Evolutionary conservation across 805 yeast species (phyloP), one percentile per base, ranked within the genome.

Genomic region (Kuraishia borneana): DNA sequence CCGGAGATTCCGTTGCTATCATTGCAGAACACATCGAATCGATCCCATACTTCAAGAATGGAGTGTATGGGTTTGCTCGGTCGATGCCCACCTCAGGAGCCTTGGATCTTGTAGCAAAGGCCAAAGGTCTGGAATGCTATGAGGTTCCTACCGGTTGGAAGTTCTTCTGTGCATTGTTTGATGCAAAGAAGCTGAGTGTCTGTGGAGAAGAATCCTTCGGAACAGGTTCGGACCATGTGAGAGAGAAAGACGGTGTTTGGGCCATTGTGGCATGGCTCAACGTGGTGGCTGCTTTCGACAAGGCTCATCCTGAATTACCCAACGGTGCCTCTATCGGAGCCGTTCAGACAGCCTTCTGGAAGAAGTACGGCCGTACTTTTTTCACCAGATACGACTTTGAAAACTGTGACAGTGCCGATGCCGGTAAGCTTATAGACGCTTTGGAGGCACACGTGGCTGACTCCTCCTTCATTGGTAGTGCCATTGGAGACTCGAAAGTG

Each of bases 141-240:
- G 98, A 92, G 60, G 97, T 92, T 5, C 98, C 98, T 36, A 89
- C 98, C 14, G 98, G 97, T 23, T 89, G 98, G 98, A 89, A 89
- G 61, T 89, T 89, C 56, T 89, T 89, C 72, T 88, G 97, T 61
- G 89, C 95, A 4, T 63, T 89, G 44, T 89, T 89, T 50, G 98
- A 89, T 54, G 88, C 94, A 26, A 75, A 84, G 50, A 88, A 87
- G 61, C 70, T 89, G 47, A 83, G 95, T 39, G 89, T 89, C 52
- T 89, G 98, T 61, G 98, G 98, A 47, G 98, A 89, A 61, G 98
- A 89, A 63, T 81, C 94, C 21, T 89, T 89, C 50, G 98, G 98
- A 51, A 89, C 98, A 20, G 98, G 98, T 30, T 87, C 96, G 14
- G 82, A 89, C 62, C 98, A 89, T 54, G 82, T 92, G 44, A 81